phyloP scores from a whole-genome alignment of 2,329 filamentous ascomycete genomes.

The Aureobasidium namibiae region DNA sequence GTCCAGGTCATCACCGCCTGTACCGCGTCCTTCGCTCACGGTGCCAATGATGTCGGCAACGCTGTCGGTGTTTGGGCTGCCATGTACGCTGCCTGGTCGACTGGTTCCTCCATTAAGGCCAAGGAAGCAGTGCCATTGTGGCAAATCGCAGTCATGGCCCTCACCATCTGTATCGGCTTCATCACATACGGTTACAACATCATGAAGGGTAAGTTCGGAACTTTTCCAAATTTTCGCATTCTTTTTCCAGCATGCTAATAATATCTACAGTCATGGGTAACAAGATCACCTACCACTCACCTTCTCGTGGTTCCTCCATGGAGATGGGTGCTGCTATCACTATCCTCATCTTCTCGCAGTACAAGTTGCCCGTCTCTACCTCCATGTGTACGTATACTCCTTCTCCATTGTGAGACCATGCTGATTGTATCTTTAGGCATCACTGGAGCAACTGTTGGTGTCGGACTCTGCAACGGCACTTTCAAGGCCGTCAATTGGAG shows the following conservation, averaged over 20 bases:
- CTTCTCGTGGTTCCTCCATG: conserved; percentile 51
- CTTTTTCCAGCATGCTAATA: neutral
- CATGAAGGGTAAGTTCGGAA: conserved; percentile 37
- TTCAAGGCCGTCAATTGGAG: conserved; percentile 55
- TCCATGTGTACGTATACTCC: conserved; percentile 43
- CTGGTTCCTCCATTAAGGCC: conserved; percentile 39
- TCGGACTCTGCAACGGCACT: conserved; percentile 53
- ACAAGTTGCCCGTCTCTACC: conserved; percentile 55
- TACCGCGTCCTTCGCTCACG: conserved; percentile 65
- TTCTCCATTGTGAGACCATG: neutral
- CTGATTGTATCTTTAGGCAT: conserved; percentile 28
- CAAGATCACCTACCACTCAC: conserved; percentile 52
- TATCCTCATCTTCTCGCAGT: conserved; percentile 55
- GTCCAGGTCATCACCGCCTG: conserved; percentile 42
- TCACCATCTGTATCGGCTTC: conserved; percentile 47
- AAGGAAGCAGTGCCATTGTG: conserved; percentile 50
- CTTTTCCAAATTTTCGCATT: no score
- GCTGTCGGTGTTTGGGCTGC: conserved; percentile 56
- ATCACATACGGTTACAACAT: conserved; percentile 59
- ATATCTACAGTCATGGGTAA: conserved; percentile 41
- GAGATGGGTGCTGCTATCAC: conserved; percentile 55
- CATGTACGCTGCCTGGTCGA: conserved; percentile 53
- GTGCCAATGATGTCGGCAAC: conserved; percentile 59
- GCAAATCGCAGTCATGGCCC: conserved; percentile 63
- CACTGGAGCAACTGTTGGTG: conserved; percentile 53